Base-by-base conservation (phyloP, 2,329 filamentous ascomycete genomes). In the Penicillium griseofulvum region DNA sequence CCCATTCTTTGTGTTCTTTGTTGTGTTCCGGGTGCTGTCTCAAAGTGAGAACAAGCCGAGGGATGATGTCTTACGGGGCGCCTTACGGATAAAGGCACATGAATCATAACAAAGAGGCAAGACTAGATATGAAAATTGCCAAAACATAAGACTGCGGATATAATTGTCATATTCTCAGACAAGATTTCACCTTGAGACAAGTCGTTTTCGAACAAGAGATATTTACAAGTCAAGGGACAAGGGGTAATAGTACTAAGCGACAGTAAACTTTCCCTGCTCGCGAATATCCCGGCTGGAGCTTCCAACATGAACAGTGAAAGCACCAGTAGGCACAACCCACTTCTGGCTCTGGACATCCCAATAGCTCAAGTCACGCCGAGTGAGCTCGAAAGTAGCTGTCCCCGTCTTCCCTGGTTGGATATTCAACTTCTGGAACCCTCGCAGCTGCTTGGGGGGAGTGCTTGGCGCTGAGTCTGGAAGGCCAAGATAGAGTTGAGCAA, bases 401-500 rank as follows among this genome's bases (percentile, higher is more conserved):
- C 63, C 63, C 14, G 65, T 74, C 65, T 77, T 67, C 0, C 77
- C 76, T 1, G 74, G 62, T 7, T 64, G 61, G 1, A 85, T 66
- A 1, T 63, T 58, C 2, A 80, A 64, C 67, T 83, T 84, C 7
- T 80, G 74, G 57, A 85, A 85, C 47, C 73, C 81, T 60, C 80
- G 73, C 5, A 83, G 72, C 61, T 80, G 77, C 53, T 64, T 59
- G 7, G 46, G 56, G 2, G 58, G 31, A 63, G 68, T 52, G 24
- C n/a, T 51, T 16, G 24, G 54, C 1, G 53, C 63, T 1, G 41
- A 55, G 1, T 56, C 66, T 71, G 73, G 79, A 64, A 80, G 74
- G 1, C 65, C 65, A n/a, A 85, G 68, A 63, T 86, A 86, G 5
- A 86, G 71, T 68, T 86, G 83, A 4, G 80, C 73, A 0, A 85